A percentile compares a stretch with the other conserved stretches of the same genome.
These are phyloP conservation scores for Acaromyces ingoldii DNA, from an alignment of 1,284 basidiomycete genomes.

Conservation along the genomic window DNA sequence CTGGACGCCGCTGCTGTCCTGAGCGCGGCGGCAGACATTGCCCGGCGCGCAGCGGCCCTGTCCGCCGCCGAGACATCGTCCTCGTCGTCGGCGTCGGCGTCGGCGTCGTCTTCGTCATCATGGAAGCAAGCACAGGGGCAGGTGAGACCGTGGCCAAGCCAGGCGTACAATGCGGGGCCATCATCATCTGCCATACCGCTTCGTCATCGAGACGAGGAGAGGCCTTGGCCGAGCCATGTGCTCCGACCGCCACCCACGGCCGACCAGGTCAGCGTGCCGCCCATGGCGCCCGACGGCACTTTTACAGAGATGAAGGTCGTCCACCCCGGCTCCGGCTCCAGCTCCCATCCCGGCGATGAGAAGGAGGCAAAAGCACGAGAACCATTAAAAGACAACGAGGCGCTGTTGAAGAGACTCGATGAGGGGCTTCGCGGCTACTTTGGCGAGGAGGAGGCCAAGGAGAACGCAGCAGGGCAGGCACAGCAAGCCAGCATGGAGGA, in stretches of 20 bases:
- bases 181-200: not conserved
- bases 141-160: not conserved
- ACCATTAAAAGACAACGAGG: not conserved
- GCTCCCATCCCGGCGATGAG: too few species aligned
- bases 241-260: not conserved
- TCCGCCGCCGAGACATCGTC: not conserved
- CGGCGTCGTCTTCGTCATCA: not conserved
- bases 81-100: too few species aligned
- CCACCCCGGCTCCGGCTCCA: not conserved
- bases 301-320: conserved; percentile 18
- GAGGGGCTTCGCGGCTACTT: conserved; percentile 10
- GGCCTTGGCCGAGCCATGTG: not conserved
- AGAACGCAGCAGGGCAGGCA: not conserved
- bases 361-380: not conserved
- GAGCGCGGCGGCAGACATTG: conserved; percentile 1
- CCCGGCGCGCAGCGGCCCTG: not conserved
- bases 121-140: not conserved
- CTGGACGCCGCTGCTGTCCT: conserved; percentile 1
- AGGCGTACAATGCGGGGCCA: not conserved
- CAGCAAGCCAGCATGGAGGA: too few species aligned
- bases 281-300: conserved; percentile 15
- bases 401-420: conserved; percentile 7
- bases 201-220: not conserved
- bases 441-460: not conserved
- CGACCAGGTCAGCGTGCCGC: not conserved